Percentiles rank a stretch among this genome's conserved stretches.
phyloP scores from a whole-genome alignment of 75 land plant species.

The Cunninghamia lanceolata region DNA sequence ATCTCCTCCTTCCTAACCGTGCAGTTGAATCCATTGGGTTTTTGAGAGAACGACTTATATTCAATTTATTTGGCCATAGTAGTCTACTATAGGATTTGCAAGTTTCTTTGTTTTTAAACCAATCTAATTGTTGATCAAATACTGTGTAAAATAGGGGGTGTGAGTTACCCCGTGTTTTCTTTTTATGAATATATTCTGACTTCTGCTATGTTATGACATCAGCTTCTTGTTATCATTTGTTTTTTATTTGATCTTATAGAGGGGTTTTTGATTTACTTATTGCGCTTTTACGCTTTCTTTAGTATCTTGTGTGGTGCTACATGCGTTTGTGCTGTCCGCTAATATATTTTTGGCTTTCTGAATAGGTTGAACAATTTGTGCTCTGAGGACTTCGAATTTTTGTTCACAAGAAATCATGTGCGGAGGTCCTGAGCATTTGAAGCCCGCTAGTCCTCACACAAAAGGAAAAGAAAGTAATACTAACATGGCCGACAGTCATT shows the following conservation, averaged over 20 bases:
- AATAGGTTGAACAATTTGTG: not conserved
- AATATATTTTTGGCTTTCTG: not conserved
- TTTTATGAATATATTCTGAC: not conserved
- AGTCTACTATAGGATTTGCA: too few species aligned
- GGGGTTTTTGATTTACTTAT: not conserved
- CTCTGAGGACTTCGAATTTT: not conserved
- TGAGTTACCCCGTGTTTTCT: not conserved
- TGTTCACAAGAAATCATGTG: slow-evolving; percentile 36
- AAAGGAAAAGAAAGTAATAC: not conserved
- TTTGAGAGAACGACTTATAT: too few species aligned
- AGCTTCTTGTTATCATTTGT: not conserved
- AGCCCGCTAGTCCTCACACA: slow-evolving; percentile 12
- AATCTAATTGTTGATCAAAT: not conserved
- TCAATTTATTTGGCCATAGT: too few species aligned
- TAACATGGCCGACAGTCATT: slow-evolving; percentile 11
- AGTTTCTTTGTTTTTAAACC: not conserved
- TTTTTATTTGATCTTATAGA: not conserved
- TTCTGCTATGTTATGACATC: not conserved
- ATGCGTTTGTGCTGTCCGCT: not conserved
- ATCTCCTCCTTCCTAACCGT: not conserved
- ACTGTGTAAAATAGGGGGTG: not conserved
- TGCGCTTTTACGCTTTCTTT: not conserved
- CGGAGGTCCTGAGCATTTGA: slow-evolving; percentile 41
- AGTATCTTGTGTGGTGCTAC: not conserved
- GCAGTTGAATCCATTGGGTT: not conserved